Base-by-base conservation (phyloP, 2,329 filamentous ascomycete genomes). In the Cadophora sp. region DNA sequence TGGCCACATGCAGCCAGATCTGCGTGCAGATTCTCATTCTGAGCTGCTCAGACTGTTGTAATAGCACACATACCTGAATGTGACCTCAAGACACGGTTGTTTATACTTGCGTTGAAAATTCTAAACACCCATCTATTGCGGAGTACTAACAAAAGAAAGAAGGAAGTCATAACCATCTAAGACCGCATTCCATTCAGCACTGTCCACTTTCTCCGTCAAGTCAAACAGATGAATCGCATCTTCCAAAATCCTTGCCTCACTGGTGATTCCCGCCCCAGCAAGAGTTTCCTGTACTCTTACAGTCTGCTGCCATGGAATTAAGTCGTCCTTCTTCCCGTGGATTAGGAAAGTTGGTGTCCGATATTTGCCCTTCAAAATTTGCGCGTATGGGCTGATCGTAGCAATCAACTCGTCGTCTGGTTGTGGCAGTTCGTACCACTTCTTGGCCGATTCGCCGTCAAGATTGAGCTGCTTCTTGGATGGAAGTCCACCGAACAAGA, bases 341-440 rank as follows among this genome's bases (percentile, higher is more conserved):
- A 80, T 67, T 0, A 81, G 24, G 64, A 78, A 79, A 2, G 78
- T 81, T 7, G 78, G 79, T 3, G 71, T 73, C 4, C 53, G 55
- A 64, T 80, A 80, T 0, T 53, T 72, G 2, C 77, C 77, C 1
- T 59, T 27, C 1, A 59, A 33, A n/a, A 79, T 74, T 16, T 80
- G 79, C 0, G 76, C 73, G 1, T 74, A 64, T 0, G 79, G 78
- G 56, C 76, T 72, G 48, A 69, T 65, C 1, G 53, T 30, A 18
- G 41, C 20, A 13, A 76, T 68, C n/a, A 73, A 43, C 33, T 70
- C 66, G 14, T n/a, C 18, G 16, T 60, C 7, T 4, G 63, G 56
- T 30, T 64, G 58, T 18, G 59, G 67, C 9, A 64, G 59, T 16
- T 65, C 55, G 22, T 43, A 51, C 20, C 55, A 22, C 36, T 56